Percentiles rank a stretch among this genome's conserved stretches.
These are phyloP conservation scores for Fragilariopsis cylindrus DNA, from an alignment of 108 stramenopile species.

Conservation along the genomic window DNA sequence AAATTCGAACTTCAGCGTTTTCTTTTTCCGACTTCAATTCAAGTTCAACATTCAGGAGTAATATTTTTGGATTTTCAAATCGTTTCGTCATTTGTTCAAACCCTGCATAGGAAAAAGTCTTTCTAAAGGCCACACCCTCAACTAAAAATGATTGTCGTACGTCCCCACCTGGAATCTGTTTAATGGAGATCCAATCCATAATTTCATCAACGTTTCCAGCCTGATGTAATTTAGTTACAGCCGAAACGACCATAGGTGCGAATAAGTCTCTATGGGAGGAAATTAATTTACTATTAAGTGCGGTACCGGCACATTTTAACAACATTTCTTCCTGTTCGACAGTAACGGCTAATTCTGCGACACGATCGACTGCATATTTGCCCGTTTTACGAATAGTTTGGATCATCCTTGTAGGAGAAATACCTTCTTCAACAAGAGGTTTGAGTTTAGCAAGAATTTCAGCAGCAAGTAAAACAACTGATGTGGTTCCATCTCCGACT, in stretches of 20 bases:
- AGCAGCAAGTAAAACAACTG: conserved; percentile 93
- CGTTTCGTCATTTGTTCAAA: conserved; percentile 99
- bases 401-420: conserved; percentile 94
- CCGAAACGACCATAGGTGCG: conserved; percentile 98
- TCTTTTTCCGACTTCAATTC: conserved; percentile 99
- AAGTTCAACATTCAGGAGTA: conserved; percentile 97
- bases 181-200: conserved; percentile 88
- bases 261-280: conserved; percentile 94
- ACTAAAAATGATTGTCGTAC: conserved; percentile 95
- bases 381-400: conserved; percentile 76
- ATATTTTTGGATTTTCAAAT: conserved; percentile 87
- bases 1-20: conserved; percentile 98
- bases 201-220: conserved; percentile 80
- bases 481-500: conserved; percentile 99
- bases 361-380: conserved; percentile 72
- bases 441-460: conserved; percentile 96
- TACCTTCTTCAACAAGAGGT: conserved; percentile 97
- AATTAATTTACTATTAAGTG: conserved; percentile 98
- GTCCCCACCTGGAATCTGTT: conserved; percentile 97
- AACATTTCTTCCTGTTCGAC: conserved; percentile 83
- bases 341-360: conserved; percentile 70
- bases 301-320: conserved; percentile 94
- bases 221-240: conserved; percentile 73
- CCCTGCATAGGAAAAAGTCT: conserved; percentile 99
- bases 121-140: conserved; percentile 98